Evolutionary conservation across 495 filamentous ascomycete species (phyloP).

Genomic region (Penicillium coffeae): DNA sequence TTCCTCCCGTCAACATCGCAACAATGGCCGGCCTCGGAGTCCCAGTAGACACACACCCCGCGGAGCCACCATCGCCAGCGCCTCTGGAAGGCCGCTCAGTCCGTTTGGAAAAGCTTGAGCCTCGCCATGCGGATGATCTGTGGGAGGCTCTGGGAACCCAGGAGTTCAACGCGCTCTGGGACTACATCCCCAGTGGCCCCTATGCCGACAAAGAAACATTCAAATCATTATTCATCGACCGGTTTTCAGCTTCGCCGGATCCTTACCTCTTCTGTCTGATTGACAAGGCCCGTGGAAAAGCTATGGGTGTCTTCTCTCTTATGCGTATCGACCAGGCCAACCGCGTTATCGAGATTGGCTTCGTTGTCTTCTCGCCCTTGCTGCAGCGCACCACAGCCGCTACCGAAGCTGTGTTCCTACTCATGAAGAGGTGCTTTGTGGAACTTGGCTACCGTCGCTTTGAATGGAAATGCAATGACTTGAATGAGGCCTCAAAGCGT

Average conservation of each 20-base stretch:
- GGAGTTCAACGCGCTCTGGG: conserved; percentile 4
- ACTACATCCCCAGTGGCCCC: conserved; percentile 9
- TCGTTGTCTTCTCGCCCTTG: conserved; percentile 4
- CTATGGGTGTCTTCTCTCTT: conserved; percentile 2
- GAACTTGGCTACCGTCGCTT: conserved; percentile 49
- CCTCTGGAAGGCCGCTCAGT: conserved; percentile 4
- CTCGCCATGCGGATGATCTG: conserved; percentile 7
- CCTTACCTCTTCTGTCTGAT: conserved; percentile 11
- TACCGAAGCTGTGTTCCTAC: conserved; percentile 50
- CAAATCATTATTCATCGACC: conserved; percentile 1
- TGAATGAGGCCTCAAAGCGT: conserved; percentile 44
- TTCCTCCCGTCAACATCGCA: background rate
- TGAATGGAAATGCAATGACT: conserved; percentile 56
- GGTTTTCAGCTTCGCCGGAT: background rate
- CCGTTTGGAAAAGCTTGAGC: conserved; percentile 7
- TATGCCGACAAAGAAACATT: conserved; percentile 12
- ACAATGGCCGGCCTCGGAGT: conserved; percentile 1
- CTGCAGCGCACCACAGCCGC: conserved; percentile 20
- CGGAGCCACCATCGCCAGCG: conserved; percentile 3
- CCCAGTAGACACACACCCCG: conserved; percentile 3
- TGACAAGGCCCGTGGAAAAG: background rate
- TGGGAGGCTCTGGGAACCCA: conserved; percentile 6
- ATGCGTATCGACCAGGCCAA: conserved; percentile 8
- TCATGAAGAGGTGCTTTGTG: conserved; percentile 43
- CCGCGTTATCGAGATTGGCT: conserved; percentile 2